phyloP scores from a whole-genome alignment of 106 monocot genomes.

The Dendrobium catenatum region DNA sequence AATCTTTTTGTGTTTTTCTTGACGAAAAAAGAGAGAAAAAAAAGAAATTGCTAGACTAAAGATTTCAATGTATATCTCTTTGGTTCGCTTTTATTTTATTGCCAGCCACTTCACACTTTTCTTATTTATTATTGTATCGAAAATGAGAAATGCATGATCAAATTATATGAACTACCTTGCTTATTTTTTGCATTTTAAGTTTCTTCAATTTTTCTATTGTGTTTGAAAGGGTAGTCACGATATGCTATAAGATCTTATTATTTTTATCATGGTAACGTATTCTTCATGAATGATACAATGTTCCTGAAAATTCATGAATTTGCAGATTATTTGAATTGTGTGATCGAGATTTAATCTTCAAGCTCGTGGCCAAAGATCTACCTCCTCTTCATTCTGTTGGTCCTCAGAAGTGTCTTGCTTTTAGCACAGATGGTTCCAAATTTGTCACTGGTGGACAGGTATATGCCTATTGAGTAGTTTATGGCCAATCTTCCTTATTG shows the following conservation, averaged over 20 bases:
- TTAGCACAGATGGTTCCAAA: conserved; percentile 70
- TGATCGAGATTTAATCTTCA: conserved; percentile 24
- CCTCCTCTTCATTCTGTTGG: conserved; percentile 44
- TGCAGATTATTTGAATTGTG: conserved; percentile 58
- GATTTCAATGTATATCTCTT: not conserved
- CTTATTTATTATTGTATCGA: not conserved
- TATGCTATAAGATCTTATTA: not conserved
- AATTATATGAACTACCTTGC: not conserved
- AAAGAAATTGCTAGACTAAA: no score
- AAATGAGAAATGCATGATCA: not conserved
- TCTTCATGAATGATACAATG: not conserved
- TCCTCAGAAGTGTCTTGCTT: conserved; percentile 56
- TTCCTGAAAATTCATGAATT: not conserved
- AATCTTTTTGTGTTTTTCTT: no score
- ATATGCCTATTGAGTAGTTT: conserved; percentile 6
- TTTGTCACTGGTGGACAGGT: conserved; percentile 73
- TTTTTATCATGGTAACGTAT: not conserved
- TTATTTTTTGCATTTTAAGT: not conserved
- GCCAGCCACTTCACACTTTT: not conserved
- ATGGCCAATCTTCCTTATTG: not conserved
- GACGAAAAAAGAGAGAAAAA: no score
- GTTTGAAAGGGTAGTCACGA: not conserved
- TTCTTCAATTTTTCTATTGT: not conserved
- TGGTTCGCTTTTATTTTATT: not conserved
- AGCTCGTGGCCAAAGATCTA: conserved; percentile 33